Evolutionary conservation across 2,329 filamentous ascomycete species (phyloP).

Genomic region (Colletotrichum ledebouriae): DNA sequence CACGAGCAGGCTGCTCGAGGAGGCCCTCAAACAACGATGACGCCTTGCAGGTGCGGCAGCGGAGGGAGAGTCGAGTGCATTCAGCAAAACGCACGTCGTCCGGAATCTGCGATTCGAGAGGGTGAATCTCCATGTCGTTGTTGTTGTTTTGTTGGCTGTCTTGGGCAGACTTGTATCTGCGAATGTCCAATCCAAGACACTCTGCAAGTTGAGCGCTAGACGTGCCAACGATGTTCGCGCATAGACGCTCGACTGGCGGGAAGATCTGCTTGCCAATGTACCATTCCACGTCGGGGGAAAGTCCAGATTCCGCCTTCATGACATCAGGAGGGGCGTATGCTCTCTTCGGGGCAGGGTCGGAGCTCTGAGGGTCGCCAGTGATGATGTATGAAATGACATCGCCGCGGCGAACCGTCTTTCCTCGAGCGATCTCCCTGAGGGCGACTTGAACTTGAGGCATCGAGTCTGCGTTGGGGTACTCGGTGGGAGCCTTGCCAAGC

Average conservation of each 20-base stretch:
- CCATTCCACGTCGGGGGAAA: constrained; percentile 95
- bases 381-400: constrained; percentile 98
- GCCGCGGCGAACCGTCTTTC: constrained; percentile 90
- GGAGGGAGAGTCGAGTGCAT: constrained; percentile 80
- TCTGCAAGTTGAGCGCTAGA: constrained; percentile 91
- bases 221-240: constrained; percentile 93
- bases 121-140: constrained; percentile 82
- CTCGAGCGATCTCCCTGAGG: constrained; percentile 85
- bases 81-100: constrained; percentile 91
- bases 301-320: constrained; percentile 78
- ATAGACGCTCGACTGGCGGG: constrained; percentile 96
- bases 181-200: constrained; percentile 90
- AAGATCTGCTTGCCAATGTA: constrained; percentile 99
- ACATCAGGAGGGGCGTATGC: constrained; percentile 90
- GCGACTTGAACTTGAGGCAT: constrained; percentile 99
- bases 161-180: constrained; percentile 76
- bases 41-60: constrained; percentile 84
- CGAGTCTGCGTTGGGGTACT: constrained; percentile 92
- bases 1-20: constrained; percentile 65
- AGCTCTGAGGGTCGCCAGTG: constrained; percentile 77
- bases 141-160: constrained; percentile 61
- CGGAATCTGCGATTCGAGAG: constrained; percentile 93
- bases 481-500: constrained; percentile 91
- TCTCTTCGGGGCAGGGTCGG: constrained; percentile 84
- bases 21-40: constrained; percentile 84